Conservation (phyloP, 352 stramenopile species). For the Globisporangium cylindrosporum region DNA sequence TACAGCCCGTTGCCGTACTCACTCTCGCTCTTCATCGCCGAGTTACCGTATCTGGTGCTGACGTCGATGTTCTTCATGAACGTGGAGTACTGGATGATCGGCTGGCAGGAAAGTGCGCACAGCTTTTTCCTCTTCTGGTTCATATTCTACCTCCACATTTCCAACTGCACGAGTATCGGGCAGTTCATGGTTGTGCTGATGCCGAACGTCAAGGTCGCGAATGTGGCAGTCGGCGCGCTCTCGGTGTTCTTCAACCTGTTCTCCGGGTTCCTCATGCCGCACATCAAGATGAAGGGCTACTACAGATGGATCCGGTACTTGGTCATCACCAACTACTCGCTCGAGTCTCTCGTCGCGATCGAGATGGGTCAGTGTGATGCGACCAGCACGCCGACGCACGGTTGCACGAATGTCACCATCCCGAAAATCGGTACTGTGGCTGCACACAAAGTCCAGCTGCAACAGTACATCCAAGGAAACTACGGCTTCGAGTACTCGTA, state of each 20-base stretch:
- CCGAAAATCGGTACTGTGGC: too few relatives aligned
- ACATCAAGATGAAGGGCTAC: conserved; percentile 18
- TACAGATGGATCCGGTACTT: conserved; percentile 32
- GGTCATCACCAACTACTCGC: conserved; percentile 26
- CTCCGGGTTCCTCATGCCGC: conserved; percentile 29
- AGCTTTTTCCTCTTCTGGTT: conserved; percentile 38
- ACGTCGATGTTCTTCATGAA: conserved; percentile 31
- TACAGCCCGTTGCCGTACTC: conserved; percentile 41
- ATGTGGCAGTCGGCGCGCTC: conserved; percentile 42
- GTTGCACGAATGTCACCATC: conserved; percentile 2
- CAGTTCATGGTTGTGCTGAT: conserved; percentile 48
- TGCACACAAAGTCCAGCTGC: too few relatives aligned
- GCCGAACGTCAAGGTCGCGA: conserved; percentile 53
- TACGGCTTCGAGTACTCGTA: conserved; percentile 29
- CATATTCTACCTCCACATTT: conserved; percentile 10
- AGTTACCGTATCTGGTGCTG: conserved; percentile 39
- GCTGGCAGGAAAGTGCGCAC: conserved; percentile 24
- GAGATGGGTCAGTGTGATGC: conserved; percentile 14
- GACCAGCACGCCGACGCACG: not conserved
- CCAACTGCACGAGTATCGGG: conserved; percentile 24
- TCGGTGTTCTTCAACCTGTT: conserved; percentile 53
- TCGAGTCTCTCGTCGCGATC: conserved; percentile 16
- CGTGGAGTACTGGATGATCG: conserved; percentile 48
- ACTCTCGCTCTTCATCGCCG: conserved; percentile 37
- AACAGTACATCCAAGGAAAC: conserved; percentile 13